Evolutionary conservation across 306 rosid species (phyloP).

Genomic region (Lathyrus oleraceus): DNA sequence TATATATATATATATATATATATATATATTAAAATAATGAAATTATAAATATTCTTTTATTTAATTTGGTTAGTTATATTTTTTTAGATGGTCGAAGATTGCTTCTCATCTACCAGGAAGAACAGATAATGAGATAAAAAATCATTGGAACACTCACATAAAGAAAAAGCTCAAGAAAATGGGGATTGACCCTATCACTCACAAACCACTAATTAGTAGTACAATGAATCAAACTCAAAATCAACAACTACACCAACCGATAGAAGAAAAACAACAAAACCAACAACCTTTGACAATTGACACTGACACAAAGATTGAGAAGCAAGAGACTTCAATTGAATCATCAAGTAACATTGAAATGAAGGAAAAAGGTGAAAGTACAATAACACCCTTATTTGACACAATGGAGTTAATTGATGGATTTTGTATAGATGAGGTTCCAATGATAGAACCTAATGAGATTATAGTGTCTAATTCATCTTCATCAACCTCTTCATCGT

Average conservation of each 20-base stretch:
- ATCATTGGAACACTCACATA: slow-evolving; percentile 92
- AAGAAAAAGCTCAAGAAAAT: slow-evolving; percentile 78
- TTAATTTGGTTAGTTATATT: neutral
- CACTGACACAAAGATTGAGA: slow-evolving; percentile 31
- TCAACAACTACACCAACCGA: slow-evolving; percentile 30
- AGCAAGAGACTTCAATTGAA: slow-evolving; percentile 43
- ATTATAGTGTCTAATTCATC: slow-evolving; percentile 47
- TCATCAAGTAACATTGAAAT: slow-evolving; percentile 43
- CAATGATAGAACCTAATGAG: slow-evolving; percentile 60
- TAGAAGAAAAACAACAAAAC: slow-evolving; percentile 19
- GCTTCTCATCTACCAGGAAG: slow-evolving; percentile 89
- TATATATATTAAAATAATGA: no score
- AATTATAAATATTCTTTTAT: no score
- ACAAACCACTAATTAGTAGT: slow-evolving; percentile 50
- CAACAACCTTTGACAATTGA: slow-evolving; percentile 29
- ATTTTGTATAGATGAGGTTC: slow-evolving; percentile 79
- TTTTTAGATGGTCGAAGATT: slow-evolving; percentile 80
- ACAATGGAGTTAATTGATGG: slow-evolving; percentile 46
- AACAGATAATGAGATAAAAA: slow-evolving; percentile 84
- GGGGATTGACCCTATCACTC: slow-evolving; percentile 83
- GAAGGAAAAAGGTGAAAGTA: slow-evolving; percentile 34
- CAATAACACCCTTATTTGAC: slow-evolving; percentile 31
- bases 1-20: no score
- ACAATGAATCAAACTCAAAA: slow-evolving; percentile 41
- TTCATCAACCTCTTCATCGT: slow-evolving; percentile 47